phyloP scores from a whole-genome alignment of 345 rosid genomes.

The Boechera retrofracta region DNA sequence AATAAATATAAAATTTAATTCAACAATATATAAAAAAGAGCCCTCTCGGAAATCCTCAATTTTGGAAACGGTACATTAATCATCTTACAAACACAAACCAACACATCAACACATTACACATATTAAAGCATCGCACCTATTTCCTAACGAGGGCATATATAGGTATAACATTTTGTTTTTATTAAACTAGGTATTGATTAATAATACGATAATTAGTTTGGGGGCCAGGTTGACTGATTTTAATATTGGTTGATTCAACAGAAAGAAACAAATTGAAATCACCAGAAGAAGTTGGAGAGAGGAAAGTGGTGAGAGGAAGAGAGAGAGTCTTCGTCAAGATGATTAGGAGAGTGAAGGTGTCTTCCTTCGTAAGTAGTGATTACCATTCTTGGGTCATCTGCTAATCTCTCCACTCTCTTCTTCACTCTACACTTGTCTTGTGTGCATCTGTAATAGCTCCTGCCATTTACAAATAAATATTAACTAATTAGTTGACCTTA shows the following conservation, averaged over 20 bases:
- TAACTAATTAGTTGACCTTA: neutral
- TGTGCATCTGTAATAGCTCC: slow-evolving; percentile 98
- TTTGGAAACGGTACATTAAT: slow-evolving; percentile 4
- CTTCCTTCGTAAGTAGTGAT: slow-evolving; percentile 98
- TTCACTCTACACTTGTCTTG: slow-evolving; percentile 92
- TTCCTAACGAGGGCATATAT: slow-evolving; percentile 22
- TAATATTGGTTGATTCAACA: neutral
- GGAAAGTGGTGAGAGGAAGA: slow-evolving; percentile 57
- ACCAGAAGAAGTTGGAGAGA: slow-evolving; percentile 74
- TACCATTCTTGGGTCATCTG: slow-evolving; percentile 99
- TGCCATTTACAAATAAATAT: slow-evolving; percentile 32
- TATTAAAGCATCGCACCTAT: slow-evolving; percentile 14
- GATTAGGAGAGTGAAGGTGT: slow-evolving; percentile 85
- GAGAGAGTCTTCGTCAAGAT: slow-evolving; percentile 56
- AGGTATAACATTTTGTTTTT: neutral
- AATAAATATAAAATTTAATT: no score
- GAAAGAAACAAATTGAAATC: slow-evolving; percentile 28
- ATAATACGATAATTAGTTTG: slow-evolving; percentile 21
- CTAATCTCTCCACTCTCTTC: slow-evolving; percentile 97
- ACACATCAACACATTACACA: slow-evolving; percentile 26
- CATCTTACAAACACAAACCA: slow-evolving; percentile 20
- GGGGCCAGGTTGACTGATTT: neutral
- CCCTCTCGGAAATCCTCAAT: neutral
- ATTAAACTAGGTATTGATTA: slow-evolving; percentile 20
- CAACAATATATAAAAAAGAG: no score